phyloP scores from a whole-genome alignment of 148 eudicot species.

The Bassia scoparia region DNA sequence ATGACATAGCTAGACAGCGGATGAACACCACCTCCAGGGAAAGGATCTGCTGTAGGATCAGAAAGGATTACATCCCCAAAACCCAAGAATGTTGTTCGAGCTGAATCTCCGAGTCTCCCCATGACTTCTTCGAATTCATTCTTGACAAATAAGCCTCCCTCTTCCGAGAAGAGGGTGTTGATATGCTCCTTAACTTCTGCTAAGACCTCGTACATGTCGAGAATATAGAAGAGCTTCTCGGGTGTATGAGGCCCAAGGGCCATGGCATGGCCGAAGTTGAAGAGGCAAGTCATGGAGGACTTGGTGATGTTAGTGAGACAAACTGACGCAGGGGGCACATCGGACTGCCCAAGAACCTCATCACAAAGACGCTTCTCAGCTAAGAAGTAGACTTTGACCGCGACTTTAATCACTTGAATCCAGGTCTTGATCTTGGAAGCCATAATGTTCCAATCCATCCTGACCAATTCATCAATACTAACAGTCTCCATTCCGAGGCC shows the following conservation, averaged over 20 bases:
- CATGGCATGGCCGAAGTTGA: conserved; percentile 75
- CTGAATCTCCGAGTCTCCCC: conserved; percentile 44
- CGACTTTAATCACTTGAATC: conserved; percentile 43
- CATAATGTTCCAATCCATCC: conserved; percentile 49
- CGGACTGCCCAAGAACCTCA: conserved; percentile 44
- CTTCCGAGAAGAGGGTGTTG: conserved; percentile 42
- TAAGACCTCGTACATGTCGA: conserved; percentile 69
- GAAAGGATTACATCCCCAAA: conserved; percentile 50
- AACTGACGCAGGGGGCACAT: conserved; percentile 30
- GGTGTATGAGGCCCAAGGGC: conserved; percentile 53
- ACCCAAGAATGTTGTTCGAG: conserved; percentile 42
- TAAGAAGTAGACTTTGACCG: conserved; percentile 45
- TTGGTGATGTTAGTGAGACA: conserved; percentile 53
- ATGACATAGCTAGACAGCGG: conserved; percentile 68
- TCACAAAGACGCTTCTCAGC: conserved; percentile 61
- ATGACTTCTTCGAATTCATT: conserved; percentile 49
- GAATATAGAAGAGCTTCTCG: conserved; percentile 59
- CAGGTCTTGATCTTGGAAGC: conserved; percentile 58
- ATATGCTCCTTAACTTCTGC: conserved; percentile 38
- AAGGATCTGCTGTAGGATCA: conserved; percentile 40
- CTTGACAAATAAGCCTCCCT: conserved; percentile 37
- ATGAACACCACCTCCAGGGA: conserved; percentile 58
- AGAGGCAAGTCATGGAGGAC: conserved; percentile 48
- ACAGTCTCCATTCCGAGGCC: conserved; percentile 42
- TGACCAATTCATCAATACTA: conserved; percentile 59